Conservation (phyloP, 352 stramenopile genomes). For the Pythium monospermum region DNA sequence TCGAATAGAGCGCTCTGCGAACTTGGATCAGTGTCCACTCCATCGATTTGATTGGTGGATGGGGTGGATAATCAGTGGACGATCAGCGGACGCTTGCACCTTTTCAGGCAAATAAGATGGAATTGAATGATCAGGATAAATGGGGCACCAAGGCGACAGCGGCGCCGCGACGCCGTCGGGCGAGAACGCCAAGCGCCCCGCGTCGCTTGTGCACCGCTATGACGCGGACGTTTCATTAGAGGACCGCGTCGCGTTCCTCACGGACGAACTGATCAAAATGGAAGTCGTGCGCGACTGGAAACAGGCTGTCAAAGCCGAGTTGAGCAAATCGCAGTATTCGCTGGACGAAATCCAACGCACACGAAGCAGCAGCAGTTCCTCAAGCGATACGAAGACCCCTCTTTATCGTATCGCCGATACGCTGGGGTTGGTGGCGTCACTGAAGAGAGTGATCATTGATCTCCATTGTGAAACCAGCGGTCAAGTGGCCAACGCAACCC, state of each 20-base stretch:
- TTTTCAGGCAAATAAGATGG: neutral
- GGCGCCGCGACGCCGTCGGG: no score
- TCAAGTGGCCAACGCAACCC: constrained; percentile 11
- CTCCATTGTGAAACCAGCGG: constrained; percentile 45
- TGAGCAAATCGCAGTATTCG: constrained; percentile 39
- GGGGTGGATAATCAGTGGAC: neutral
- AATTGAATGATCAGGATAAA: neutral
- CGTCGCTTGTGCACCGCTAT: constrained; percentile 9
- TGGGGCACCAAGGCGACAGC: no score
- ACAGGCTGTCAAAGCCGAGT: constrained; percentile 37
- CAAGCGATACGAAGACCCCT: constrained; percentile 29
- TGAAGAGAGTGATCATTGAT: constrained; percentile 60
- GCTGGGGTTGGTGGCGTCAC: constrained; percentile 35
- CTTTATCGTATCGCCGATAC: constrained; percentile 51
- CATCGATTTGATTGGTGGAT: constrained; percentile 5
- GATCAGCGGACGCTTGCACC: neutral
- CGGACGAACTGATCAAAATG: constrained; percentile 32
- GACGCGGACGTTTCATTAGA: constrained; percentile 28
- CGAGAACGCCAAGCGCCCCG: no score
- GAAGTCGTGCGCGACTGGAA: constrained; percentile 57
- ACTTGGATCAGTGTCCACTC: neutral
- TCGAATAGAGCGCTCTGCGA: neutral
- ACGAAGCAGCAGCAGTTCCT: neutral
- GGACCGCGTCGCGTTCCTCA: constrained; percentile 43
- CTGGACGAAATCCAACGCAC: constrained; percentile 34